Percentiles rank a stretch among this genome's conserved stretches.
Conservation (phyloP, 2,329 filamentous ascomycete species). For the Trichophaea hybrida region DNA sequence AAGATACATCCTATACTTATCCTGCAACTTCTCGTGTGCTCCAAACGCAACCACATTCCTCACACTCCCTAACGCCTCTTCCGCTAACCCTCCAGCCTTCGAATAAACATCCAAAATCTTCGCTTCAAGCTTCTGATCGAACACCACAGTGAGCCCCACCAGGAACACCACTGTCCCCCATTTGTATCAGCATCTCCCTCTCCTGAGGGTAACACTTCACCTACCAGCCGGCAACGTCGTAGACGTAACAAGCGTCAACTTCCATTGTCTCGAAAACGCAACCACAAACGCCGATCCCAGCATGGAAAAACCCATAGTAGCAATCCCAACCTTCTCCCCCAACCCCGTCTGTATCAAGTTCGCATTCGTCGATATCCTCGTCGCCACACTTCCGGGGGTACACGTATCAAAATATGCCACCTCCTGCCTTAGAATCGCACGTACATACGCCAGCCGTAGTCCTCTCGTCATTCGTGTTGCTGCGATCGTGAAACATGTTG, state of each 20-base stretch:
- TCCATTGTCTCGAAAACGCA: slow-evolving; percentile 1
- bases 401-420: slow-evolving; percentile 28
- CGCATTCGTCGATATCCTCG: slow-evolving; percentile 48
- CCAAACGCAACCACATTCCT: slow-evolving; percentile 50
- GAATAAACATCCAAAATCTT: slow-evolving; percentile 40
- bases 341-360: slow-evolving; percentile 49
- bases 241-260: slow-evolving; percentile 1
- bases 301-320: slow-evolving; percentile 41
- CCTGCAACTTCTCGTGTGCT: slow-evolving; percentile 41
- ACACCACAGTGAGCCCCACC: slow-evolving; percentile 36
- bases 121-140: slow-evolving; percentile 41
- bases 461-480: slow-evolving; percentile 40
- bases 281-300: slow-evolving; percentile 41
- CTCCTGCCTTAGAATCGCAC: slow-evolving; percentile 39
- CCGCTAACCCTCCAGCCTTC: slow-evolving; percentile 45
- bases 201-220: background rate
- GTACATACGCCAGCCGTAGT: slow-evolving; percentile 29
- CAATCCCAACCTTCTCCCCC: slow-evolving; percentile 36
- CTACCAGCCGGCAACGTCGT: slow-evolving; percentile 1
- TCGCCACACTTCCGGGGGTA: slow-evolving; percentile 42
- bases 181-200: too few species aligned
- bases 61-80: slow-evolving; percentile 46
- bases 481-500: slow-evolving; percentile 39
- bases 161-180: background rate
- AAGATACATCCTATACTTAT: slow-evolving; percentile 43